Evolutionary conservation across 2,329 filamentous ascomycete genomes (phyloP).

Genomic region (Trichoderma lentiforme): DNA sequence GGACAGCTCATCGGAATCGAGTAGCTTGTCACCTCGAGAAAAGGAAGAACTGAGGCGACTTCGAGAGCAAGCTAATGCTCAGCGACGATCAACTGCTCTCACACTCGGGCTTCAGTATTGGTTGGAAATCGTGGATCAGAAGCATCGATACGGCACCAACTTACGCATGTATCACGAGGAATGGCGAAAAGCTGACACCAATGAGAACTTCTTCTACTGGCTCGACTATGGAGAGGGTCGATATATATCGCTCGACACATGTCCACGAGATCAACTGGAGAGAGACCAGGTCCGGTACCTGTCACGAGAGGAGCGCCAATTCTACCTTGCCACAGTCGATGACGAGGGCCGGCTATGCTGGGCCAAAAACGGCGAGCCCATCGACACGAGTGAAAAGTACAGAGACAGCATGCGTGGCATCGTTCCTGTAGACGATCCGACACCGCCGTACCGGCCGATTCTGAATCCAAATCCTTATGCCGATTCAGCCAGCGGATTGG

Average conservation of each 20-base stretch:
- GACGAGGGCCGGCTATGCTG: slow-evolving; percentile 73
- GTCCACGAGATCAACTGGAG: slow-evolving; percentile 71
- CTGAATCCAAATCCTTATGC: slow-evolving; percentile 1
- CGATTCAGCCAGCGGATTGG: background rate
- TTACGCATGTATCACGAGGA: slow-evolving; percentile 76
- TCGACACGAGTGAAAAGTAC: slow-evolving; percentile 72
- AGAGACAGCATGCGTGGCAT: slow-evolving; percentile 78
- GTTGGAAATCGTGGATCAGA: slow-evolving; percentile 77
- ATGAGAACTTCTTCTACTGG: slow-evolving; percentile 94
- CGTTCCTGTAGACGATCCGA: slow-evolving; percentile 58
- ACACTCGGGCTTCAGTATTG: slow-evolving; percentile 87
- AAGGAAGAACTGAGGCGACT: slow-evolving; percentile 41
- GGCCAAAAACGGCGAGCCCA: slow-evolving; percentile 75
- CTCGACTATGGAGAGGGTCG: slow-evolving; percentile 77
- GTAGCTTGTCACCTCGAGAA: slow-evolving; percentile 33
- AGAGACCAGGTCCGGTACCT: slow-evolving; percentile 80
- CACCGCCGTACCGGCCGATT: slow-evolving; percentile 38
- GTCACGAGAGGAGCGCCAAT: slow-evolving; percentile 73
- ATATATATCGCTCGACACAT: slow-evolving; percentile 64
- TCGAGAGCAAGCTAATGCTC: slow-evolving; percentile 49
- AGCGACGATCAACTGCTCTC: slow-evolving; percentile 64
- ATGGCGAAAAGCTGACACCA: slow-evolving; percentile 74
- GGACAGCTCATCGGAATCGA: slow-evolving; percentile 30
- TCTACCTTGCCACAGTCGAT: slow-evolving; percentile 78
- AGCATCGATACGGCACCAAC: slow-evolving; percentile 85